Conservation (phyloP, 2,329 filamentous ascomycete genomes). For the Elsinoe perseae region DNA sequence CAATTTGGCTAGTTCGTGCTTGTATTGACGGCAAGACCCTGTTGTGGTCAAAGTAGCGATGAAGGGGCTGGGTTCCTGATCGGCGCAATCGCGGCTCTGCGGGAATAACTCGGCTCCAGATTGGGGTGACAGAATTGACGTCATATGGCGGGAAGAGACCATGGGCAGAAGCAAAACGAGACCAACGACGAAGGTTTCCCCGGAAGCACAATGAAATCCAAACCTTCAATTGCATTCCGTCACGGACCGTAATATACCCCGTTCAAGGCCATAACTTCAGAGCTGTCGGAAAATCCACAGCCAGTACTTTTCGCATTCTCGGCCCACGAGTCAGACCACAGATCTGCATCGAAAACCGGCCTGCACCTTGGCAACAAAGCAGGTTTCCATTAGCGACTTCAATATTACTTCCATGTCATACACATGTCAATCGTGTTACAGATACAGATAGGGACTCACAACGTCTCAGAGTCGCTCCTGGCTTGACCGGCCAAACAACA, state of each 20-base stretch:
- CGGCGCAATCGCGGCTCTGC: background rate
- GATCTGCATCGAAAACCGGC: conserved; percentile 7
- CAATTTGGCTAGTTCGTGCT: too few species aligned
- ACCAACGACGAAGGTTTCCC: background rate
- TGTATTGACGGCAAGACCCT: background rate
- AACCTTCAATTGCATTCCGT: background rate
- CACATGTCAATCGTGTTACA: background rate
- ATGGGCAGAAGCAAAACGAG: background rate
- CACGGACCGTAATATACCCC: background rate
- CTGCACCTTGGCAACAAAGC: conserved; percentile 8
- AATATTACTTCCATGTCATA: background rate
- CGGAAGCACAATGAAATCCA: background rate
- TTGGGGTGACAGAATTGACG: background rate
- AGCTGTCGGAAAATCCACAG: background rate
- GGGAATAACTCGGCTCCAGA: conserved; percentile 2
- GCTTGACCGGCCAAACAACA: background rate
- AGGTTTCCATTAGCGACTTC: conserved; percentile 1
- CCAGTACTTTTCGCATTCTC: background rate
- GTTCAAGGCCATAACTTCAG: background rate
- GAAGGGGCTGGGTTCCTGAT: conserved; percentile 9
- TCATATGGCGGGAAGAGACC: background rate
- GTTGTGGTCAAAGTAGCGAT: background rate
- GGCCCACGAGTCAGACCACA: conserved; percentile 1
- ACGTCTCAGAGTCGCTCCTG: background rate
- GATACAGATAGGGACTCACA: background rate